phyloP scores from a whole-genome alignment of 306 rosid species.

The Acacia acuminata region DNA sequence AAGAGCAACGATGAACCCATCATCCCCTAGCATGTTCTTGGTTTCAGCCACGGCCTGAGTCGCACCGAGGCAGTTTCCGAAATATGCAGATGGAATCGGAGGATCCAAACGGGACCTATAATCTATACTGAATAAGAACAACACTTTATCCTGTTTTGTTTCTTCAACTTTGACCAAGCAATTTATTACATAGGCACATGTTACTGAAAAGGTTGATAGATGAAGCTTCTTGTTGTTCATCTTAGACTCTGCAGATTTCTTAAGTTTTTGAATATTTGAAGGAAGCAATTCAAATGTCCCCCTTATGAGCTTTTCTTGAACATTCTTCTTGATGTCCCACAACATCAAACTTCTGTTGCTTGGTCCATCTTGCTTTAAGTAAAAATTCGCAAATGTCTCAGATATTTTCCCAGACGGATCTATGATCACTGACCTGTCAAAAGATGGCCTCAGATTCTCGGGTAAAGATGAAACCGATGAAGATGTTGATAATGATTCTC shows the following conservation, averaged over 20 bases:
- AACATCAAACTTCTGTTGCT: background rate
- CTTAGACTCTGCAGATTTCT: background rate
- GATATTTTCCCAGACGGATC: background rate
- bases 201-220: background rate
- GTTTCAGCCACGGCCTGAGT: background rate
- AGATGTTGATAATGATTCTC: background rate
- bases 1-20: conserved; percentile 1
- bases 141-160: background rate
- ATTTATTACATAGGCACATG: background rate
- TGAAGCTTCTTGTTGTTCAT: background rate
- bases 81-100: background rate
- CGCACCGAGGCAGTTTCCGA: background rate
- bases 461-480: background rate
- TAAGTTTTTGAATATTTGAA: background rate
- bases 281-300: background rate
- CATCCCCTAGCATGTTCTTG: background rate
- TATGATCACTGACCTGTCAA: background rate
- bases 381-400: background rate
- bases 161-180: background rate
- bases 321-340: background rate
- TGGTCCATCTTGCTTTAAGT: background rate
- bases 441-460: background rate
- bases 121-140: background rate
- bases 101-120: background rate
- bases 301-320: background rate